Evolutionary conservation across 164 flowering plant species (phyloP), one percentile per base, ranked within the genome.

Genomic region (Paratinospora sagittata): DNA sequence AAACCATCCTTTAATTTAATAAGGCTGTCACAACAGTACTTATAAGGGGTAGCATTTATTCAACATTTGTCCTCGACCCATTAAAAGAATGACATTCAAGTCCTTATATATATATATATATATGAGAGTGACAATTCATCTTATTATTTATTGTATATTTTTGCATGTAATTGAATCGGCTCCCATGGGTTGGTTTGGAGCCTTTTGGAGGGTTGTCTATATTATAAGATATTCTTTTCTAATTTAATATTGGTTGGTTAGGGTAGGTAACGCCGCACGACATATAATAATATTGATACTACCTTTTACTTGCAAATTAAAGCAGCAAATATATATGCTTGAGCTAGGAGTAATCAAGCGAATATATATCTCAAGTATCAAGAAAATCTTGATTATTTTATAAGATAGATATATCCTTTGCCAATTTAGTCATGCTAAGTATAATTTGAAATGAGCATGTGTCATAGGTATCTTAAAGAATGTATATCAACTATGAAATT

Each of bases 1-100:
- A 43, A 30, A 8, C 36, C n/a, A 7, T 2, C 16, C 10, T 30
- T n/a, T 23, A 17, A 39, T 47, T 14, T 27, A 60, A 60, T 37
- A 27, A 70, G 37, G 65, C 27, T 70, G 66, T 61, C 36, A 57
- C 8, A 39, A 27, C 43, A 61, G 64, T 65, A 21, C 16, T 17
- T 36, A 41, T 19, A 8, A 27, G 23, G 6, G 23, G 69, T 66
- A 30, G 17, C 30, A 66, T 47, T 30, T 1, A 4, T 30, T 68
- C 61, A 11, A 47, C 39, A 26, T 47, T 26, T 52, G 70, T 19
- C 62, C 61, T 68, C 61, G 27, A 9, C 27, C 21, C 1, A 23
- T 49, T 47, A 16, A 14, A 12, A 67, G 19, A 68, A 68, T 27
- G 24, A 52, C 70, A 47, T 24, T 6, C 8, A 30, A 27, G 39